These are phyloP conservation scores for Barbarea vulgaris DNA, from an alignment of 345 rosid species.

Conservation along the genomic window DNA sequence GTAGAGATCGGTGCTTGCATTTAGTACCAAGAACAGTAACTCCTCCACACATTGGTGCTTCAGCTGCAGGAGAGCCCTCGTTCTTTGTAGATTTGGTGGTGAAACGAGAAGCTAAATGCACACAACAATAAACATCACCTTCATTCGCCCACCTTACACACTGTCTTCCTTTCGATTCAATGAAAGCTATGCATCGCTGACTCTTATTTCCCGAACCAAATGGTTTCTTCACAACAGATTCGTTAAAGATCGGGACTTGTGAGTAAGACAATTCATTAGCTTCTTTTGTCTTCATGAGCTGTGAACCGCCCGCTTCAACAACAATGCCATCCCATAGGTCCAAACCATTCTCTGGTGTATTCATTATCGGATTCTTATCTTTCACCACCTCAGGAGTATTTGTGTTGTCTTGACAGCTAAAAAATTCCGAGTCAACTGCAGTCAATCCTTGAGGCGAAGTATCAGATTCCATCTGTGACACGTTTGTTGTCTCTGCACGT, in stretches of 20 bases:
- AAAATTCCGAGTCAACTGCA: constrained; percentile 60
- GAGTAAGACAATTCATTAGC: constrained; percentile 39
- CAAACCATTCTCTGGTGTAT: constrained; percentile 52
- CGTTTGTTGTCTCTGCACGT: constrained; percentile 73
- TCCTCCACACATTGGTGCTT: constrained; percentile 82
- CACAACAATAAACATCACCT: constrained; percentile 96
- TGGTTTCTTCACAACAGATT: constrained; percentile 45
- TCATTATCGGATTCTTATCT: constrained; percentile 43
- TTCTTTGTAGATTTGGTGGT: constrained; percentile 57
- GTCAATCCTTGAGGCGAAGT: constrained; percentile 46
- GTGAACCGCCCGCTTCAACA: constrained; percentile 61
- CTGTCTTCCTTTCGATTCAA: constrained; percentile 92
- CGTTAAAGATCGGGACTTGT: constrained; percentile 34
- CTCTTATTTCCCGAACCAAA: constrained; percentile 65
- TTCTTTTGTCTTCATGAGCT: constrained; percentile 36
- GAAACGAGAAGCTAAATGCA: constrained; percentile 96
- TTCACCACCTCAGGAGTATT: constrained; percentile 42
- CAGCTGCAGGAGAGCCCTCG: constrained; percentile 58
- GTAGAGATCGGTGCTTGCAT: constrained; percentile 92
- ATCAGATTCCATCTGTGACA: constrained; percentile 57
- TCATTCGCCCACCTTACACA: constrained; percentile 99
- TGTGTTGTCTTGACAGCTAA: constrained; percentile 48
- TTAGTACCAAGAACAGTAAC: constrained; percentile 93
- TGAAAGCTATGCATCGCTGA: constrained; percentile 87
- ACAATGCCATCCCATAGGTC: constrained; percentile 75